Percentiles rank a stretch among this genome's conserved stretches.
phyloP scores from a whole-genome alignment of 306 rosid species.

The Canavalia gladiata region DNA sequence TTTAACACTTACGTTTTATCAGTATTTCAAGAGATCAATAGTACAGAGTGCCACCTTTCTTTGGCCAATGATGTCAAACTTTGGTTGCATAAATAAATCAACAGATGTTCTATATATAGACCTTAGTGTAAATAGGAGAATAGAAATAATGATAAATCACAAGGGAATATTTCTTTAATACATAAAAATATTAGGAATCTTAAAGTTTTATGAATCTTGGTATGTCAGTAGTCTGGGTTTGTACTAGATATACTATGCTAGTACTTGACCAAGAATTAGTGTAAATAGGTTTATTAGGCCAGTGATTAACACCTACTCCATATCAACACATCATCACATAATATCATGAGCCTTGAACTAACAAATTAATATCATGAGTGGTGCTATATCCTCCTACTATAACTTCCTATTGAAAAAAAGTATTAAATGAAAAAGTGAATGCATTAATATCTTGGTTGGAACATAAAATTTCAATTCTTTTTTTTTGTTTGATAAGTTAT shows the following conservation, averaged over 20 bases:
- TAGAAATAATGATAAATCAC: neutral
- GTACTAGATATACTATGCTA: neutral
- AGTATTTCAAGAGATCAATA: constrained; percentile 4
- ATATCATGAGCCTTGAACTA: neutral
- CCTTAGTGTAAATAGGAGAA: constrained; percentile 13
- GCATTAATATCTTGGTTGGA: too few species aligned
- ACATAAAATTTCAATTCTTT: too few species aligned
- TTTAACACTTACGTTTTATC: constrained; percentile 7
- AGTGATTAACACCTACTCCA: neutral
- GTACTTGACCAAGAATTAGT: constrained; percentile 10
- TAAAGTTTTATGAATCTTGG: neutral
- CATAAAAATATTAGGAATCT: neutral
- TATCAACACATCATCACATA: constrained; percentile 10
- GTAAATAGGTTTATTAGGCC: neutral
- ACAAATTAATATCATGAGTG: constrained; percentile 16
- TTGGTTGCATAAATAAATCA: constrained; percentile 22
- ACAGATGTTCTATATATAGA: neutral
- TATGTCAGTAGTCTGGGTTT: neutral
- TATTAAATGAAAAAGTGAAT: too few species aligned
- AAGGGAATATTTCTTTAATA: neutral
- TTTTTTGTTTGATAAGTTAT: neutral
- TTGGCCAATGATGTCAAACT: constrained; percentile 12
- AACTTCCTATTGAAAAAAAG: too few species aligned
- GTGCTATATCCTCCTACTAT: too few species aligned
- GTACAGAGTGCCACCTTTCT: constrained; percentile 19